Conservation (phyloP, 1,284 basidiomycete genomes). For the Microbotryum saponariae region DNA sequence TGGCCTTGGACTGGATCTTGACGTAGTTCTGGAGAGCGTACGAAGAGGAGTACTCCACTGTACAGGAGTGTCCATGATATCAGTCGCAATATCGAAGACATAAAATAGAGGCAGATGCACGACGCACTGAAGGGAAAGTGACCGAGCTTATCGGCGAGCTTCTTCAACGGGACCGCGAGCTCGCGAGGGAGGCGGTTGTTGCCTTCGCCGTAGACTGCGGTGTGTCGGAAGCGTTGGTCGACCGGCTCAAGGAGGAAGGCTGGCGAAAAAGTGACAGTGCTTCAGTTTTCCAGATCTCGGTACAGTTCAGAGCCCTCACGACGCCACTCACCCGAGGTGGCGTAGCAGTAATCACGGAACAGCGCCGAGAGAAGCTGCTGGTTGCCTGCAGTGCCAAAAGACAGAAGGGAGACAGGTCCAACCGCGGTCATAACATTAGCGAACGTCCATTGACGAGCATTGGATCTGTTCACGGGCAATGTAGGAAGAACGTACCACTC, state of each 20-base stretch:
- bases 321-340: constrained; percentile 20
- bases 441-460: background rate
- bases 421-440: background rate
- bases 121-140: constrained; percentile 33
- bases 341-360: constrained; percentile 38
- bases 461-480: too few relatives aligned
- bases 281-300: background rate
- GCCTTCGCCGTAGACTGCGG: constrained; percentile 35
- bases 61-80: constrained; percentile 32
- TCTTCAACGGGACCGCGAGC: constrained; percentile 35
- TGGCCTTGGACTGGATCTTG: constrained; percentile 11
- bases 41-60: constrained; percentile 32
- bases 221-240: constrained; percentile 33
- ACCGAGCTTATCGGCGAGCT: constrained; percentile 35
- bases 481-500: background rate
- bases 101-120: background rate
- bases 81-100: constrained; percentile 34
- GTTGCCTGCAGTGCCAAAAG: constrained; percentile 18
- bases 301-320: background rate
- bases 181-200: constrained; percentile 30
- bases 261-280: background rate
- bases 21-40: constrained; percentile 38
- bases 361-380: constrained; percentile 36
- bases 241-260: constrained; percentile 39
- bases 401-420: background rate